These are phyloP conservation scores for Incumbomyces lentus DNA, from an alignment of 2,329 filamentous ascomycete genomes.

Conservation along the genomic window DNA sequence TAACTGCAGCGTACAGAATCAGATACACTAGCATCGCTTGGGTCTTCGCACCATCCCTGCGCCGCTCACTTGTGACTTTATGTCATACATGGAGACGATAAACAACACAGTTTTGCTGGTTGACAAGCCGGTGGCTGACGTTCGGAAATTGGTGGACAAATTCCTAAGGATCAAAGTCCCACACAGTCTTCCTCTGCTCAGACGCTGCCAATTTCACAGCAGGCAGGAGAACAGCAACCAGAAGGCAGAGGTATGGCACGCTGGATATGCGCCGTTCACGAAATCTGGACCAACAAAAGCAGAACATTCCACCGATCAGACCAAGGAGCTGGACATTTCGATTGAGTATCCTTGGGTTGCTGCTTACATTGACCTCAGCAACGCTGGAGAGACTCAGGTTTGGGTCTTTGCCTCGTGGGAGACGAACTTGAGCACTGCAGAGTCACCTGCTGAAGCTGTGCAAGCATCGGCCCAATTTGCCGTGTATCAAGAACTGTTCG, in stretches of 20 bases:
- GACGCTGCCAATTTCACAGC: conserved; percentile 30
- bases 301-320: not conserved
- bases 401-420: conserved; percentile 34
- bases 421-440: not conserved
- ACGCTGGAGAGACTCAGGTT: conserved; percentile 32
- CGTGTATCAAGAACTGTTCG: conserved; percentile 9
- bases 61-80: too few species aligned
- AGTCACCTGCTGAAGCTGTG: not conserved
- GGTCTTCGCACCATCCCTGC: too few species aligned
- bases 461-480: conserved; percentile 1
- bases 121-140: not conserved
- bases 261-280: not conserved
- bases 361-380: conserved; percentile 31
- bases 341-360: conserved; percentile 26
- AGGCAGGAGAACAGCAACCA: conserved; percentile 14
- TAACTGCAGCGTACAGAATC: too few species aligned
- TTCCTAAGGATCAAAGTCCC: conserved; percentile 28
- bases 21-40: too few species aligned
- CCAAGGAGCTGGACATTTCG: conserved; percentile 1
- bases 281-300: not conserved
- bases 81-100: too few species aligned
- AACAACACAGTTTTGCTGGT: too few species aligned
- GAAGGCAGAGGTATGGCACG: conserved; percentile 1
- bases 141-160: not conserved
- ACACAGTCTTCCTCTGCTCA: conserved; percentile 27